Percentiles rank a stretch among this genome's conserved stretches.
Evolutionary conservation across 345 rosid genomes (phyloP).

Genomic region (Eucalyptus cladocalyx): DNA sequence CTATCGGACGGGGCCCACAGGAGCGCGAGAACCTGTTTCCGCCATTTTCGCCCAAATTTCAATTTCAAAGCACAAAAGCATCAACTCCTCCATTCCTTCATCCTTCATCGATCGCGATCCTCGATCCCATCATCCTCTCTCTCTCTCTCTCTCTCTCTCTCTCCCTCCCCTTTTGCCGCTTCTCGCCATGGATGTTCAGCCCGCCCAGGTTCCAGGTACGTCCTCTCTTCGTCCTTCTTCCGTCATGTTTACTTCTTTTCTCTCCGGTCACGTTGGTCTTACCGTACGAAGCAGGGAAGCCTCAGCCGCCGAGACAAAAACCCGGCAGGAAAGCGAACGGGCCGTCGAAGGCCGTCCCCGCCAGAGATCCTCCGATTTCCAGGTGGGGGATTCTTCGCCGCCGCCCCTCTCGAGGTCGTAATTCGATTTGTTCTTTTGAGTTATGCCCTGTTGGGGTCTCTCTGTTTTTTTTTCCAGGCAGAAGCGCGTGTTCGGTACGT

Average conservation of each 20-base stretch:
- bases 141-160: not conserved
- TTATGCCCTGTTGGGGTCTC: not conserved
- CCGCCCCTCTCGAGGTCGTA: not conserved
- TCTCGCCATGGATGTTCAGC: not conserved
- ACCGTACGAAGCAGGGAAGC: not conserved
- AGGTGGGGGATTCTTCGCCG: not conserved
- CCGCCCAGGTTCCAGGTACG: not conserved
- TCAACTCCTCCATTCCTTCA: not conserved
- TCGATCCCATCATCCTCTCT: not conserved
- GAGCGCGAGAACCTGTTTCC: not conserved
- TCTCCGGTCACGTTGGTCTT: not conserved
- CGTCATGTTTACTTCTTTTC: not conserved
- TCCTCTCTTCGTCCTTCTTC: not conserved
- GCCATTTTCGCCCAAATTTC: not conserved
- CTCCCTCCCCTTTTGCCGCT: not conserved
- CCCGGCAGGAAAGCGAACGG: not conserved
- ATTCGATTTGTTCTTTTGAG: not conserved
- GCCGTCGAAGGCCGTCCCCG: not conserved
- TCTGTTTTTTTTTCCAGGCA: not conserved
- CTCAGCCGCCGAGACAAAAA: not conserved
- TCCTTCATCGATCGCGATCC: not conserved
- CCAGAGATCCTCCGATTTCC: not conserved
- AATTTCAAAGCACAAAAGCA: not conserved
- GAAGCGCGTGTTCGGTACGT: constrained; percentile 1
- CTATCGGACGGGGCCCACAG: not conserved